A percentile compares a stretch with the other conserved stretches of the same genome.
Conservation (phyloP, 202 grass and related monocot species). For the Carex arenaria region DNA sequence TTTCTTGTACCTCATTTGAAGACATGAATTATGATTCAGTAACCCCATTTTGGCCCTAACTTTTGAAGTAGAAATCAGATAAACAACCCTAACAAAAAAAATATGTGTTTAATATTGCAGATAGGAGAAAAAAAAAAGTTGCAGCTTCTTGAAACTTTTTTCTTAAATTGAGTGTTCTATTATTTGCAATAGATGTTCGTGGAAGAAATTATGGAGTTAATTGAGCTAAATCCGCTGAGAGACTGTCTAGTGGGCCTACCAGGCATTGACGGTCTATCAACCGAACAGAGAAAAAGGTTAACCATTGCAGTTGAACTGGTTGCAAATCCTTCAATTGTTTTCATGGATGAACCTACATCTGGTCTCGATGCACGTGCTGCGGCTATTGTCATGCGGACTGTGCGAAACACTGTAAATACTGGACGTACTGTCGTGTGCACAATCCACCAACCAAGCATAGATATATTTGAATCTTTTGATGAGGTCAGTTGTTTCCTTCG, state of each 20-base stretch:
- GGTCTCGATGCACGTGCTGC: constrained; percentile 85
- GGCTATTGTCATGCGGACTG: constrained; percentile 79
- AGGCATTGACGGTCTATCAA: constrained; percentile 62
- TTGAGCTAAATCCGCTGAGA: constrained; percentile 59
- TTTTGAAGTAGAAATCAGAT: not conserved
- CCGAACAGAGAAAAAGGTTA: constrained; percentile 72
- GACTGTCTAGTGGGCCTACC: constrained; percentile 68
- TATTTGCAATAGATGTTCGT: constrained; percentile 55
- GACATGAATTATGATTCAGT: not conserved
- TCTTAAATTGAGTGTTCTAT: not conserved
- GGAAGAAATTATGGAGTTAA: constrained; percentile 66
- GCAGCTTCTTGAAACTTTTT: not conserved
- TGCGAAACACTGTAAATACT: constrained; percentile 82
- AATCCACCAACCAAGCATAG: constrained; percentile 89
- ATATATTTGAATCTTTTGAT: constrained; percentile 87
- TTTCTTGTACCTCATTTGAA: not conserved
- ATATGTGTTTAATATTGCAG: not conserved
- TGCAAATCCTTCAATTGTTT: constrained; percentile 83
- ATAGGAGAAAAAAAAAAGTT: not conserved
- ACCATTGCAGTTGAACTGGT: constrained; percentile 77
- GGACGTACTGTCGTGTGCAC: constrained; percentile 77
- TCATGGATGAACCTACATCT: constrained; percentile 93
- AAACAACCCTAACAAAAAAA: not conserved
- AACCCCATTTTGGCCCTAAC: not conserved
- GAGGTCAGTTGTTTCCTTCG: constrained; percentile 42